Percentiles rank a stretch among this genome's conserved stretches.
Evolutionary conservation across 306 rosid species (phyloP).

Genomic region (Ormosia emarginata): DNA sequence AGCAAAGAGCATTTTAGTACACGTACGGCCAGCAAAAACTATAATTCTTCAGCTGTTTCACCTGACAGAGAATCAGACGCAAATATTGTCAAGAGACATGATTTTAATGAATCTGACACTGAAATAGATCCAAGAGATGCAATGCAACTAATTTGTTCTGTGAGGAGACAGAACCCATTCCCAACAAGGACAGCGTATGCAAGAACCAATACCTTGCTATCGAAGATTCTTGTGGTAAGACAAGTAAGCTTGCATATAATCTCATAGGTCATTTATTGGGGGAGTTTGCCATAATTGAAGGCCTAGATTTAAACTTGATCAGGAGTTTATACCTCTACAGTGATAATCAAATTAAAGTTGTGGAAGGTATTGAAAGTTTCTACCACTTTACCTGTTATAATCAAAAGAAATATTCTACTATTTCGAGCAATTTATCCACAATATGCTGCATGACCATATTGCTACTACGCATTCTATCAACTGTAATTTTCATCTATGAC

Average conservation of each 20-base stretch:
- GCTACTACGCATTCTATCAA: background rate
- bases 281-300: constrained; percentile 48
- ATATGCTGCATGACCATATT: background rate
- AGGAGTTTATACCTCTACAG: constrained; percentile 38
- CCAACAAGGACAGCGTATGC: constrained; percentile 4
- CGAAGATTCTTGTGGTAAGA: constrained; percentile 75
- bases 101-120: background rate
- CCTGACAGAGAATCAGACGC: constrained; percentile 12
- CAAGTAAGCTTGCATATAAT: constrained; percentile 66
- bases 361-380: constrained; percentile 45
- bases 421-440: background rate
- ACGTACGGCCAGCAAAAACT: background rate
- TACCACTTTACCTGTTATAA: background rate
- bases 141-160: constrained; percentile 7
- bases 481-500: background rate
- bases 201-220: constrained; percentile 58
- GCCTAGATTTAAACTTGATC: constrained; percentile 35
- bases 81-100: constrained; percentile 14
- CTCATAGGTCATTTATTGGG: constrained; percentile 58
- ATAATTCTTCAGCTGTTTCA: constrained; percentile 2
- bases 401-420: background rate
- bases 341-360: constrained; percentile 34
- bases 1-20: background rate
- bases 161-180: constrained; percentile 14
- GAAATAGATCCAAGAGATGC: constrained; percentile 10